These are phyloP conservation scores for Annulohypoxylon bovei DNA, from an alignment of 495 filamentous ascomycete genomes.

Conservation along the genomic window DNA sequence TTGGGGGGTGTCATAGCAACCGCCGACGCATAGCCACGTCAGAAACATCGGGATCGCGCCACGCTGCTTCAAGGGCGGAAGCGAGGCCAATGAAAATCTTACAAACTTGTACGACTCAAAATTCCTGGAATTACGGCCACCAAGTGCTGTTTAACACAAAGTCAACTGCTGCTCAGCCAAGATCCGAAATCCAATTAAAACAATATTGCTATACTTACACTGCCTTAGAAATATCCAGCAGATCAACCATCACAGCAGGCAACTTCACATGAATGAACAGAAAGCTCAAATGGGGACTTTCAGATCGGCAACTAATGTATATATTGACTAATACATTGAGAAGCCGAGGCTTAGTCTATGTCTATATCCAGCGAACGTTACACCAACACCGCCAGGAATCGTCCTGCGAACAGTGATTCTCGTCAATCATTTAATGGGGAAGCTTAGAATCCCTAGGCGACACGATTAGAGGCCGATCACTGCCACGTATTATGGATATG, in stretches of 20 bases:
- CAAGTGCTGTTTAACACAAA: background rate
- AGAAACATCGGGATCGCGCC: constrained; percentile 8
- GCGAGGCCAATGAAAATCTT: background rate
- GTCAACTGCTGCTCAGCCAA: background rate
- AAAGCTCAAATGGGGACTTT: background rate
- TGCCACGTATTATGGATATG: background rate
- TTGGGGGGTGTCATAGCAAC: background rate
- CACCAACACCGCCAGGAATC: background rate
- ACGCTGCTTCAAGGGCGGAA: constrained; percentile 8
- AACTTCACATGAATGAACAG: background rate
- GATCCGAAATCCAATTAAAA: background rate
- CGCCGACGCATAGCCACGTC: constrained; percentile 37
- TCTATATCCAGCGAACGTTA: constrained; percentile 5
- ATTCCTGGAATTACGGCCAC: background rate
- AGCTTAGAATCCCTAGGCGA: constrained; percentile 1
- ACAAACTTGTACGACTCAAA: background rate
- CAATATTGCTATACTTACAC: background rate
- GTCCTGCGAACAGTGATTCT: background rate
- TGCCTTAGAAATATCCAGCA: background rate
- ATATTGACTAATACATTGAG: constrained; percentile 8
- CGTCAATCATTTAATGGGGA: background rate
- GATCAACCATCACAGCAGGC: background rate
- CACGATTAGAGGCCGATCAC: background rate
- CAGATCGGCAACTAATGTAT: background rate
- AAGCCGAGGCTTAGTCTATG: background rate